phyloP scores from a whole-genome alignment of 2,329 filamentous ascomycete genomes.

The Fusarium sp. region DNA sequence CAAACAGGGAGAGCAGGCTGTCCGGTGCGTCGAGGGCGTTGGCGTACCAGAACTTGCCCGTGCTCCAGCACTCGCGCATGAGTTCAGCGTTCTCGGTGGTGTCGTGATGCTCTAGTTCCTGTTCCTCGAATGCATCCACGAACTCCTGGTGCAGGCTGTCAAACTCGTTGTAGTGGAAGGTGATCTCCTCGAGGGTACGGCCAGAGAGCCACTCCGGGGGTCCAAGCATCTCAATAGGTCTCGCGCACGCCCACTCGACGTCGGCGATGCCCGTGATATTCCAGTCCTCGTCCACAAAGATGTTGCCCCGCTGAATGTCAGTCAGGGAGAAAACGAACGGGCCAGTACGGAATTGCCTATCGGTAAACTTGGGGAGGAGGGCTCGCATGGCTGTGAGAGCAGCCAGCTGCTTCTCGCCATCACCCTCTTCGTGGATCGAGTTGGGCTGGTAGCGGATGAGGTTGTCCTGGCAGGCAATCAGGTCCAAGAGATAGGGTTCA shows the following conservation, averaged over 20 bases:
- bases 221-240: conserved; percentile 50
- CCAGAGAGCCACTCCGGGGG: conserved; percentile 51
- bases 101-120: conserved; percentile 1
- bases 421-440: conserved; percentile 48
- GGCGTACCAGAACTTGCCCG: conserved; percentile 16
- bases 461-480: conserved; percentile 51
- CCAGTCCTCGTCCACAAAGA: conserved; percentile 56
- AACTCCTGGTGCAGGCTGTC: conserved; percentile 13
- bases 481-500: conserved; percentile 52
- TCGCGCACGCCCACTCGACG: conserved; percentile 53
- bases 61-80: conserved; percentile 17
- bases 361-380: conserved; percentile 42
- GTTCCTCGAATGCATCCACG: conserved; percentile 9
- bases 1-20: conserved; percentile 13
- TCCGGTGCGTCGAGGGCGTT: conserved; percentile 15
- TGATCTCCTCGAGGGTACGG: conserved; percentile 16
- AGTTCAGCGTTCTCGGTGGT: conserved; percentile 7
- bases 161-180: conserved; percentile 3
- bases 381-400: conserved; percentile 51
- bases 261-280: conserved; percentile 53
- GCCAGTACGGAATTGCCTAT: conserved; percentile 44
- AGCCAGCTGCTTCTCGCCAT: conserved; percentile 52
- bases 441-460: conserved; percentile 56
- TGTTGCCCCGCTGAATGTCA: conserved; percentile 59
- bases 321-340: conserved; percentile 55